Evolutionary conservation across 768 basidiomycete species (phyloP), one percentile per base, ranked within the genome.

Genomic region (Lactifluus pinguis): DNA sequence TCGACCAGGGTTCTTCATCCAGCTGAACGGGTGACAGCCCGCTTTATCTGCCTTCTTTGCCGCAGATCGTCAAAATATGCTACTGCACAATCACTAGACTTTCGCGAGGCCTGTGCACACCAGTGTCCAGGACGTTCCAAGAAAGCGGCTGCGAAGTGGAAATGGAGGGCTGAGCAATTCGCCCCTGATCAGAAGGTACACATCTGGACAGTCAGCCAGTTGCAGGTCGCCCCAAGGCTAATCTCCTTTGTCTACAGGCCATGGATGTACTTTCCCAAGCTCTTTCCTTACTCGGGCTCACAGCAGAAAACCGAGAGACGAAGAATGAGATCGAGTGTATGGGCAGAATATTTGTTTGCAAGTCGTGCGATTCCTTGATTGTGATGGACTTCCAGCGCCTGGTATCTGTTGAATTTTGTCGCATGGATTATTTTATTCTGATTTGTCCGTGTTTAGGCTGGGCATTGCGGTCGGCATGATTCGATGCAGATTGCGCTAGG

Each of bases 11-110:
- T 71, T 42, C 55, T 86, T 9, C 81, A 82, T 67, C 85, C 85
- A 0, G 78, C 79, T 17, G 77, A 85, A 51, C 75, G 85, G 47
- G 59, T 84, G 14, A 82, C 80, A 5, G 83, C 84, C 0, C 72
- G 81, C 25, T 89, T 86, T 70, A 69, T 72, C 30, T 90, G 87
- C 68, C 76, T 70, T 57, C 65, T 66, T 42, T 90, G 88, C 66
- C 64, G 75, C 13, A 72, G 69, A 9, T 70, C 77, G 1, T 69
- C 68, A 38, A 68, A 67, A 42, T 75, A 77, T 63, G 69, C 66
- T 36, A 71, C 70, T 25, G 76, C 79, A 44, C 73, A 65, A 32
- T 80, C 81, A 65, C 70, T 89, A 53, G 79, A 83, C 66, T 84
- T 85, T 60, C 72, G 70, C 10, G 80, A 76, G 3, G 85, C 79